phyloP scores from a whole-genome alignment of 2,329 filamentous ascomycete species.

The Monilinia laxa region DNA sequence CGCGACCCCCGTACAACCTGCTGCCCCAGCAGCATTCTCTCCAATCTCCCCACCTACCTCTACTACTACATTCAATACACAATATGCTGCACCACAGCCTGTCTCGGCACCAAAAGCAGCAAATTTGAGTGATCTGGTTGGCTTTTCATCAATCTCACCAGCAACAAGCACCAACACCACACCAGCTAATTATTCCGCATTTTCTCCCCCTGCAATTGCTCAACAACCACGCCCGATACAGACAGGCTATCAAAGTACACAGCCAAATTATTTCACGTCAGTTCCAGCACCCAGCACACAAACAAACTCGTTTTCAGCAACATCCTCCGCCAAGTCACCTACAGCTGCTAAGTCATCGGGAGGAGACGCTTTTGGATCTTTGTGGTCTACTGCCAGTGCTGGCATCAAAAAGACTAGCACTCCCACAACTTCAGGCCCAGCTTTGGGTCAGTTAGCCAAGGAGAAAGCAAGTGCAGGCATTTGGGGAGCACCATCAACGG shows the following conservation, averaged over 20 bases:
- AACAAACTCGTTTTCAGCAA: constrained; percentile 36
- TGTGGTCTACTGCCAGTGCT: constrained; percentile 70
- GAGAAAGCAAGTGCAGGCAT: constrained; percentile 94
- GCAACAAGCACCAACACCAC: constrained; percentile 57
- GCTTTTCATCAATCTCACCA: constrained; percentile 78
- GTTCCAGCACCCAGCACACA: constrained; percentile 53
- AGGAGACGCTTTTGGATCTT: constrained; percentile 83
- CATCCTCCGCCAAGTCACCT: constrained; percentile 49
- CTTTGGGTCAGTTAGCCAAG: constrained; percentile 93
- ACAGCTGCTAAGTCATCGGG: constrained; percentile 56
- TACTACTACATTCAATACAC: constrained; percentile 58
- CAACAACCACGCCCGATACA: constrained; percentile 50
- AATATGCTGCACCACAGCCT: constrained; percentile 80
- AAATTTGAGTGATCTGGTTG: constrained; percentile 76
- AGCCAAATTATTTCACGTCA: constrained; percentile 94
- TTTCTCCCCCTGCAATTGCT: constrained; percentile 50
- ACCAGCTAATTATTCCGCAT: constrained; percentile 63
- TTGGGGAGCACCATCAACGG: constrained; percentile 78
- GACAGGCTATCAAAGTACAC: constrained; percentile 68
- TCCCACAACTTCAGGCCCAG: constrained; percentile 63
- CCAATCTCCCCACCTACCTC: constrained; percentile 47
- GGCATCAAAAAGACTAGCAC: constrained; percentile 72
- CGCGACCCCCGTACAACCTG: constrained; percentile 58
- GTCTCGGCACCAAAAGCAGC: constrained; percentile 79
- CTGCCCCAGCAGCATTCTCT: constrained; percentile 46